Conservation (phyloP, 106 monocot genomes). For the Iris macrosiphon region DNA sequence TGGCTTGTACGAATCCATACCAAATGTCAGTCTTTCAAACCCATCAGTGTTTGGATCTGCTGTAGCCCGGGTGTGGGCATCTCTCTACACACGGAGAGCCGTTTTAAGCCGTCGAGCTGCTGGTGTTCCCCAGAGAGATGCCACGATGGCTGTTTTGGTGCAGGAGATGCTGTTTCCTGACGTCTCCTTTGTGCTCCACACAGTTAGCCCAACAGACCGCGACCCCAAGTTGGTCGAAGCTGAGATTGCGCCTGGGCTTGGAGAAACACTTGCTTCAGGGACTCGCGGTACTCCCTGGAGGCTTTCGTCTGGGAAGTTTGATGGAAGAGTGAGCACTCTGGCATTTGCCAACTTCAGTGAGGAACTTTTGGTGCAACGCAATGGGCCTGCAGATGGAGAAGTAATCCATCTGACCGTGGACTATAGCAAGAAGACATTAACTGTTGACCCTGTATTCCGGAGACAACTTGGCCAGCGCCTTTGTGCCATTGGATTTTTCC, state of each 20-base stretch:
- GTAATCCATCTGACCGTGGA: slow-evolving; percentile 63
- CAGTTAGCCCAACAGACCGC: slow-evolving; percentile 57
- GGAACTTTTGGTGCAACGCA: slow-evolving; percentile 47
- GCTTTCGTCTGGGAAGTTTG: slow-evolving; percentile 61
- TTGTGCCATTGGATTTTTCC: slow-evolving; percentile 71
- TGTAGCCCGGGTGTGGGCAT: slow-evolving; percentile 75
- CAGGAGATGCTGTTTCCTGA: slow-evolving; percentile 80
- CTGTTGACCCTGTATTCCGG: slow-evolving; percentile 52
- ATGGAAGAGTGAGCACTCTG: slow-evolving; percentile 56
- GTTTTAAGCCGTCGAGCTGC: slow-evolving; percentile 79
- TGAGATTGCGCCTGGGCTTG: slow-evolving; percentile 86
- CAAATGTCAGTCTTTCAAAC: slow-evolving; percentile 71
- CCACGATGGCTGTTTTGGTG: slow-evolving; percentile 80
- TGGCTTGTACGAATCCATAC: slow-evolving; percentile 84
- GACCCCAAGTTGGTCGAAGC: slow-evolving; percentile 56
- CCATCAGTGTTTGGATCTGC: slow-evolving; percentile 46
- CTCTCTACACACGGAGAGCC: slow-evolving; percentile 82
- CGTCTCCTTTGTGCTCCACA: slow-evolving; percentile 92
- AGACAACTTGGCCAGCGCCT: slow-evolving; percentile 72
- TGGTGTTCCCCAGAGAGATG: slow-evolving; percentile 64
- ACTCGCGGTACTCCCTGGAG: slow-evolving; percentile 92
- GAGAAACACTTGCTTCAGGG: slow-evolving; percentile 89
- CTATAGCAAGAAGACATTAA: slow-evolving; percentile 80
- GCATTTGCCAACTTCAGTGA: slow-evolving; percentile 94
- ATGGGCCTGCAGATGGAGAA: slow-evolving; percentile 73